Evolutionary conservation across 352 stramenopile species (phyloP), one percentile per base, ranked within the genome.

Genomic region (Globisporangium carolinianum): DNA sequence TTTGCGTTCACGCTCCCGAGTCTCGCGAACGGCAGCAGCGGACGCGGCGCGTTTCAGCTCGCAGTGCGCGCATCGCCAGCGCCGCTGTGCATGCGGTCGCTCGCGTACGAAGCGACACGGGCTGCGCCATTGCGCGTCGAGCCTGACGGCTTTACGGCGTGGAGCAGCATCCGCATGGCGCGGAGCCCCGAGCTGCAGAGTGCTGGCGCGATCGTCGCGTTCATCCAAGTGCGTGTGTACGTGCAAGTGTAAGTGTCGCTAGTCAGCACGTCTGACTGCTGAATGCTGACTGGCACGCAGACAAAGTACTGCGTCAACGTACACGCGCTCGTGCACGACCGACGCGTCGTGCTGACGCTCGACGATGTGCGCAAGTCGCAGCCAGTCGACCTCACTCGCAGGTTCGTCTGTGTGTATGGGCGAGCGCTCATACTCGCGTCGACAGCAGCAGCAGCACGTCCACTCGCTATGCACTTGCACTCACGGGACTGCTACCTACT

Each of bases 81-180:
- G 10, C 67, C 67, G 10, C 18, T 56, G 10, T 47, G 43, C 10
- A 36, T 75, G 14, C 43, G 37, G 0, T 83, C 68, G 5, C 62
- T 77, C 36, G 42, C 63, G 6, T 17, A 66, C 3, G 73, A 83
- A 35, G 47, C 38, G 15, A 78, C 71, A 1, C 55, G 73, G 47
- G 73, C 63, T 4, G 53, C 57, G 0, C 48, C 63, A 0, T 47
- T 83, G 18, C 65, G 69, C 38, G 49, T 59, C 0, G 54, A 71
- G n/a, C 70, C 69, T 11, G 68, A 76, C 1, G 17, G 62, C n/a
- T 65, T 69, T 11, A 72, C 71, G 7, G 56, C 53, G 10, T 79
- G 70, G 73, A 71, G 57, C 35, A 75, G 74, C 46, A 58, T 83
- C 15, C 48, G 36, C 5, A 35, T 79, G 1, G 71, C 73, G 1